Evolutionary conservation across 768 basidiomycete species (phyloP).

Genomic region (Kwoniella mangroviensis): DNA sequence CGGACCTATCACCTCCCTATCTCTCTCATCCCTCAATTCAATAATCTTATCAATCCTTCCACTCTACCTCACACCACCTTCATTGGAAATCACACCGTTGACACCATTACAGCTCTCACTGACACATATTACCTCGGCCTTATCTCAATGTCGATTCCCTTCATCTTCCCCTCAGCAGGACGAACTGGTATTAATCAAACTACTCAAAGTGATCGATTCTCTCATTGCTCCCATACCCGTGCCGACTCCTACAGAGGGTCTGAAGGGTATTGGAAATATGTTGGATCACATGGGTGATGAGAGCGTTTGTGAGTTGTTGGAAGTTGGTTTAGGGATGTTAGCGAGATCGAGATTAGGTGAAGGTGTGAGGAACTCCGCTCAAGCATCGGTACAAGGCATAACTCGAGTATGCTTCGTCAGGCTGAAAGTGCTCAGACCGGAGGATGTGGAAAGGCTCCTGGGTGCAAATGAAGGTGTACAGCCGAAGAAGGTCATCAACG

Average conservation of each 20-base stretch:
- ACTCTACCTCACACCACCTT: constrained; percentile 40
- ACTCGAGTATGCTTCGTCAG: constrained; percentile 80
- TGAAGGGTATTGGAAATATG: constrained; percentile 57
- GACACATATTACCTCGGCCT: constrained; percentile 80
- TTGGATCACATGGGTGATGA: constrained; percentile 81
- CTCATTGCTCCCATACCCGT: constrained; percentile 64
- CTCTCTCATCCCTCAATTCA: constrained; percentile 82
- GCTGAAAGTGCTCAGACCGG: constrained; percentile 58
- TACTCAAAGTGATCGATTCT: constrained; percentile 85
- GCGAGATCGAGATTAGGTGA: constrained; percentile 84
- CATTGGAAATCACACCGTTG: constrained; percentile 58
- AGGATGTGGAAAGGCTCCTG: constrained; percentile 40
- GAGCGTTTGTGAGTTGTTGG: constrained; percentile 96
- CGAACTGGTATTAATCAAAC: constrained; percentile 90
- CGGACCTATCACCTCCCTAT: constrained; percentile 94
- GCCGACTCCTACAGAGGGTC: constrained; percentile 9
- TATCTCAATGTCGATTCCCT: constrained; percentile 97
- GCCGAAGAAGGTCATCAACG: constrained; percentile 17
- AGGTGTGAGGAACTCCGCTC: constrained; percentile 49
- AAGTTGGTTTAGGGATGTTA: constrained; percentile 94
- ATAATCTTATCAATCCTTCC: constrained; percentile 66
- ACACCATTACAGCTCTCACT: constrained; percentile 68
- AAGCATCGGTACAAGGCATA: constrained; percentile 84
- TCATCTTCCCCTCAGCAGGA: constrained; percentile 96
- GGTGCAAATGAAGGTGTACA: constrained; percentile 24